Conservation (phyloP, 208 protist genomes). For the Leptomonas pyrrhocoris region DNA sequence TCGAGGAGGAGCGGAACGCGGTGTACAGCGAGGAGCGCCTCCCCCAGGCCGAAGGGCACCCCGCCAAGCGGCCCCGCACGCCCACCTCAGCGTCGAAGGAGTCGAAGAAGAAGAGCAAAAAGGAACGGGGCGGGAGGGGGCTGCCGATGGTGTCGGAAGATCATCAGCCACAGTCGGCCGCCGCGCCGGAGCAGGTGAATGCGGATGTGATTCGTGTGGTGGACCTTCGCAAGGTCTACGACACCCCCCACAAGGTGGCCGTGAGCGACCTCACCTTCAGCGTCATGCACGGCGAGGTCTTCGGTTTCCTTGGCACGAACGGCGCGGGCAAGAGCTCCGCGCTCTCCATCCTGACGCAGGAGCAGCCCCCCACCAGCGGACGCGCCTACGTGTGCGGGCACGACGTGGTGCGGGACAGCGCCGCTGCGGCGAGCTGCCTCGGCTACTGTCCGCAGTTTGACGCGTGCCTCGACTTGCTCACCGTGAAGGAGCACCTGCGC, state of each 20-base stretch:
- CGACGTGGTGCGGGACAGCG: constrained; percentile 55
- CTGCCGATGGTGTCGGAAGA: constrained; percentile 5
- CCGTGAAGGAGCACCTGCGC: constrained; percentile 79
- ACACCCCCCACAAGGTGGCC: constrained; percentile 66
- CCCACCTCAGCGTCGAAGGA: background rate
- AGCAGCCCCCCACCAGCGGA: constrained; percentile 72
- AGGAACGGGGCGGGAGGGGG: background rate
- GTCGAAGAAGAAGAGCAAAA: constrained; percentile 23
- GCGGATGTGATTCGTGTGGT: constrained; percentile 61
- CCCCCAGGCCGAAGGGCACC: constrained; percentile 8
- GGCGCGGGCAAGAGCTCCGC: constrained; percentile 89
- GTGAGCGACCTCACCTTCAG: constrained; percentile 75
- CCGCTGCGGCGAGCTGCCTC: constrained; percentile 46
- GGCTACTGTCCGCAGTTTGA: constrained; percentile 95
- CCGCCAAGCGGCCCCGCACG: background rate
- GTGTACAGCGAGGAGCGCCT: constrained; percentile 43
- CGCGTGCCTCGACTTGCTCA: constrained; percentile 89
- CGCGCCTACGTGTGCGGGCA: constrained; percentile 62
- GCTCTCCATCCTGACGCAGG: constrained; percentile 82
- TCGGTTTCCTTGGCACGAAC: constrained; percentile 90
- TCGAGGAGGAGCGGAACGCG: constrained; percentile 50
- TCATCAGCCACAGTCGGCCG: constrained; percentile 3
- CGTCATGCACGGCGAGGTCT: constrained; percentile 72
- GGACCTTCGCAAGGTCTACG: constrained; percentile 74
- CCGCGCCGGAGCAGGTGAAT: constrained; percentile 1